These are phyloP conservation scores for Sporothrix luriei DNA, from an alignment of 2,329 filamentous ascomycete genomes.

Conservation along the genomic window DNA sequence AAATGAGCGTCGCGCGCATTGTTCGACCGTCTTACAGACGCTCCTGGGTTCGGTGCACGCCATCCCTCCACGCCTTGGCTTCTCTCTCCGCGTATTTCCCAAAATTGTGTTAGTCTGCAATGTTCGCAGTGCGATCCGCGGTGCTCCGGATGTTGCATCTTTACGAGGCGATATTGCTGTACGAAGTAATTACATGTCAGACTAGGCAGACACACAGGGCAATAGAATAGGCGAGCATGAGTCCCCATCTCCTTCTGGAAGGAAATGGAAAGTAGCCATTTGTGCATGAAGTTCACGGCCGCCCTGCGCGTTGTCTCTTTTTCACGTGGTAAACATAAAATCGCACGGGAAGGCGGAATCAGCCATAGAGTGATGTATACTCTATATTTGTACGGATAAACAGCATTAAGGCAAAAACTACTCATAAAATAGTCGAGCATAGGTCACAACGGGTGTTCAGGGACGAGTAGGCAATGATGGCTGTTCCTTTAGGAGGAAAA, in stretches of 20 bases:
- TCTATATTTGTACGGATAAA: slow-evolving; percentile 4
- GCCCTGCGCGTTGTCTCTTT: not conserved
- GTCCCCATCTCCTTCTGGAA: slow-evolving; percentile 13
- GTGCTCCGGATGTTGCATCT: slow-evolving; percentile 18
- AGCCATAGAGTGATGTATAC: not conserved
- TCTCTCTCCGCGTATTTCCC: not conserved
- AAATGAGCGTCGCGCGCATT: slow-evolving; percentile 5
- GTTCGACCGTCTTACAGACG: slow-evolving; percentile 7
- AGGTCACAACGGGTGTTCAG: too few species aligned
- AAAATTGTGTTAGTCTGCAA: not conserved
- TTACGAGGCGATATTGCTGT: not conserved
- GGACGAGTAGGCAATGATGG: too few species aligned
- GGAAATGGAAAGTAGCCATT: not conserved
- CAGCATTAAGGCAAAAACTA: slow-evolving; percentile 2
- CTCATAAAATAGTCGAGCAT: not conserved
- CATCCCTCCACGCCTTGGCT: not conserved
- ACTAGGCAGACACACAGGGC: slow-evolving; percentile 1
- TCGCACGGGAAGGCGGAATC: not conserved
- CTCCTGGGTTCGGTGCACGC: not conserved
- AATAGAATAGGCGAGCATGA: not conserved
- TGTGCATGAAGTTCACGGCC: not conserved
- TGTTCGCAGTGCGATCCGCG: not conserved
- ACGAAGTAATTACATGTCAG: not conserved
- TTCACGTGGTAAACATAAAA: not conserved
- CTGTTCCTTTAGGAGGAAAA: too few species aligned